Evolutionary conservation across 2,329 filamentous ascomycete species (phyloP).

Genomic region (Cordyceps tenuipes): DNA sequence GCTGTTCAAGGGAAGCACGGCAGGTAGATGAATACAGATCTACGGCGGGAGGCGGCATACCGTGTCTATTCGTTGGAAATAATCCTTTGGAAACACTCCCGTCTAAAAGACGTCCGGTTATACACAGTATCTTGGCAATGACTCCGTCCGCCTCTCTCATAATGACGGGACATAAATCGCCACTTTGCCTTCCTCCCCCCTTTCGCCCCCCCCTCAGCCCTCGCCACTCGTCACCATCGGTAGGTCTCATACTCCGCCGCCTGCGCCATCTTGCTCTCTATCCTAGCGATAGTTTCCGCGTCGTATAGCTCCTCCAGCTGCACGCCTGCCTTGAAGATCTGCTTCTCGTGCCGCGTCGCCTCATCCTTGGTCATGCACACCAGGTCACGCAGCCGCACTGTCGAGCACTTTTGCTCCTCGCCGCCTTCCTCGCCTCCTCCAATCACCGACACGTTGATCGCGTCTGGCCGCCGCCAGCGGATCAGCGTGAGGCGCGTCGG

Average conservation of each 20-base stretch:
- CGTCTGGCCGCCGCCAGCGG: conserved; percentile 64
- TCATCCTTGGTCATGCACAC: conserved; percentile 95
- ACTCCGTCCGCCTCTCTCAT: not conserved
- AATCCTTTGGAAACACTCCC: not conserved
- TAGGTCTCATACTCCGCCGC: conserved; percentile 53
- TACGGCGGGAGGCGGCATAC: not conserved
- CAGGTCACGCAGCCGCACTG: conserved; percentile 59
- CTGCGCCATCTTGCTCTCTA: conserved; percentile 60
- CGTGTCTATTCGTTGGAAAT: not conserved
- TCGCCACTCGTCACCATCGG: conserved; percentile 22
- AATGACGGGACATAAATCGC: not conserved
- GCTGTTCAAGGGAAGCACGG: not conserved
- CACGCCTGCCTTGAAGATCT: conserved; percentile 64
- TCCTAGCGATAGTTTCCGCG: conserved; percentile 53
- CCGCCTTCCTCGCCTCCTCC: conserved; percentile 48
- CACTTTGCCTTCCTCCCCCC: not conserved
- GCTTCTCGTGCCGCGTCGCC: conserved; percentile 67
- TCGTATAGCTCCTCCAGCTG: conserved; percentile 67
- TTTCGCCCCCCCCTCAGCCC: not conserved
- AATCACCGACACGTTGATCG: conserved; percentile 48
- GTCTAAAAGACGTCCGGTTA: not conserved
- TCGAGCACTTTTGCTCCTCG: conserved; percentile 70
- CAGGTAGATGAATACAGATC: not conserved
- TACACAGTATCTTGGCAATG: not conserved
- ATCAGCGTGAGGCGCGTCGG: conserved; percentile 71